These are phyloP conservation scores for Saccharomycopsis javanensis DNA, from an alignment of 805 yeast genomes.

Conservation along the genomic window DNA sequence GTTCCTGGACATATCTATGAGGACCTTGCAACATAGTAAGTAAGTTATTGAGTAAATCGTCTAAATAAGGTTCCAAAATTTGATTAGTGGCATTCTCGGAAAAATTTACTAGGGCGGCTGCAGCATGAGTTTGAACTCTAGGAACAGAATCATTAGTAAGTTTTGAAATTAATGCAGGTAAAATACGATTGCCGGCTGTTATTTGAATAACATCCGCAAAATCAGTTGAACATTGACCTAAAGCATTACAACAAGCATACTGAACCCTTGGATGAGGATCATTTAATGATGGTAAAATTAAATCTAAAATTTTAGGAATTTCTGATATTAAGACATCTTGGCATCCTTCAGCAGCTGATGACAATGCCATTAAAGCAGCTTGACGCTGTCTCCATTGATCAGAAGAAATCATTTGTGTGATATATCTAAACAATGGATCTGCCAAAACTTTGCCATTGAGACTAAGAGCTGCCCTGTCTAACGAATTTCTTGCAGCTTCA, in stretches of 20 bases:
- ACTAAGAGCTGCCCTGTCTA: slow-evolving; percentile 80
- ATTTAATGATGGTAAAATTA: slow-evolving; percentile 74
- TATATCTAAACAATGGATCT: slow-evolving; percentile 73
- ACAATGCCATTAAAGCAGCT: slow-evolving; percentile 93
- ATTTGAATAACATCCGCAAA: slow-evolving; percentile 84
- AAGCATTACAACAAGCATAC: slow-evolving; percentile 92
- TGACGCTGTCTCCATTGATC: slow-evolving; percentile 88
- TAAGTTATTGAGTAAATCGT: slow-evolving; percentile 63
- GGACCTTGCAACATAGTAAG: slow-evolving; percentile 73
- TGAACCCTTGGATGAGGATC: slow-evolving; percentile 93
- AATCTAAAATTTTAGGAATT: slow-evolving; percentile 69
- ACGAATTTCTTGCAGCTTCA: slow-evolving; percentile 88
- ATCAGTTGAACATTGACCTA: slow-evolving; percentile 96
- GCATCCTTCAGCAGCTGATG: slow-evolving; percentile 97
- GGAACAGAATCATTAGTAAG: slow-evolving; percentile 67
- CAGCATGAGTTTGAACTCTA: slow-evolving; percentile 95
- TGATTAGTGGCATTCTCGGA: slow-evolving; percentile 86
- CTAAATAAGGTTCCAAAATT: slow-evolving; percentile 85
- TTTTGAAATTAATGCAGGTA: slow-evolving; percentile 83
- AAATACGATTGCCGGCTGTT: slow-evolving; percentile 63
- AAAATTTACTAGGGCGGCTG: slow-evolving; percentile 95
- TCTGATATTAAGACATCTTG: slow-evolving; percentile 76
- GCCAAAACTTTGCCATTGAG: slow-evolving; percentile 79
- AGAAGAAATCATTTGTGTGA: slow-evolving; percentile 75
- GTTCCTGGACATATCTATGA: slow-evolving; percentile 92